phyloP scores from a whole-genome alignment of 164 flowering plant genomes.

The Stephania yunnanensis region DNA sequence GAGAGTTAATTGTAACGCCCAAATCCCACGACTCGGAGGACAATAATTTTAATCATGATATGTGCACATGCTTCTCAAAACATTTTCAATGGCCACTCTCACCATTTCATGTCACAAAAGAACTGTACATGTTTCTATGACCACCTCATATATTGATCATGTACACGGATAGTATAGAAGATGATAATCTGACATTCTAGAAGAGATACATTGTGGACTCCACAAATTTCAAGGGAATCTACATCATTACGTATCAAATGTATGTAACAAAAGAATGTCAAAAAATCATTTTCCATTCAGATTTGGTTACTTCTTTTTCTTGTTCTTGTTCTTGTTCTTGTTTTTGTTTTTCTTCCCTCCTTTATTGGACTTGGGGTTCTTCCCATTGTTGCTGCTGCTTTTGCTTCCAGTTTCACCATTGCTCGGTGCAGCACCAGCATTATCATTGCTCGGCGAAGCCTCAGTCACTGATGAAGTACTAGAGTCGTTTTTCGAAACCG shows the following conservation, averaged over 20 bases:
- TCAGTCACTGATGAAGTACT: neutral
- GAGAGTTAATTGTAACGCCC: too few relatives aligned
- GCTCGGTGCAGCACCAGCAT: neutral
- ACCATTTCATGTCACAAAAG: neutral
- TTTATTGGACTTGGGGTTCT: conserved; percentile 5
- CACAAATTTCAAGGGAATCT: too few relatives aligned
- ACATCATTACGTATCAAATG: too few relatives aligned
- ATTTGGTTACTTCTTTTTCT: neutral
- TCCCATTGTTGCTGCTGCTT: neutral
- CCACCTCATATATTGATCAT: neutral
- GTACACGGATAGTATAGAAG: neutral
- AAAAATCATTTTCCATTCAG: too few relatives aligned
- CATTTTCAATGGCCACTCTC: neutral
- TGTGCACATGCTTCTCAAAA: too few relatives aligned
- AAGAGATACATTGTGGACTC: too few relatives aligned
- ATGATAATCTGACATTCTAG: too few relatives aligned
- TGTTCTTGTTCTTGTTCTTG: too few relatives aligned
- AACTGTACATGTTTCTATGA: neutral
- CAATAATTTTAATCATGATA: too few relatives aligned
- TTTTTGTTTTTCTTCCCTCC: neutral
- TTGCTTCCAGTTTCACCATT: neutral
- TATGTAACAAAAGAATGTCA: too few relatives aligned
- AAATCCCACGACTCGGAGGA: too few relatives aligned
- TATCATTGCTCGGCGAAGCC: neutral
- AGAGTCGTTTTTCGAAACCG: conserved; percentile 9